These are phyloP conservation scores for Penicillium paneum DNA, from an alignment of 2,329 filamentous ascomycete genomes.

Conservation along the genomic window DNA sequence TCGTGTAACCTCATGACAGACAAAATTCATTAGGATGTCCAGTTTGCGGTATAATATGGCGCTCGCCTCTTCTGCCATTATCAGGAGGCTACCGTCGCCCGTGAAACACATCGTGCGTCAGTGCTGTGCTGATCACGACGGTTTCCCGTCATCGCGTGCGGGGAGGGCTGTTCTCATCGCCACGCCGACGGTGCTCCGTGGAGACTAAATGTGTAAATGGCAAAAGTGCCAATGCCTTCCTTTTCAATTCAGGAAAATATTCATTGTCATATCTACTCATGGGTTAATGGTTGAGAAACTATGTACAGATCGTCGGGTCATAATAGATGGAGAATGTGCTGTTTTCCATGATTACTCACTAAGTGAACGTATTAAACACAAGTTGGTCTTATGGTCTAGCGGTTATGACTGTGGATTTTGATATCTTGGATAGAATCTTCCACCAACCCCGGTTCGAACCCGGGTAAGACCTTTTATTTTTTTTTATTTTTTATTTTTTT, in stretches of 20 bases:
- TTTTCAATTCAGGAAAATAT: constrained; percentile 66
- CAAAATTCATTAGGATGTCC: too few species aligned
- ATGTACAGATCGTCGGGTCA: too few species aligned
- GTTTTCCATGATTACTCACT: too few species aligned
- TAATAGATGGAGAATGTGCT: too few species aligned
- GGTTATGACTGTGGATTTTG: too few species aligned
- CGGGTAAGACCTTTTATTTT: too few species aligned
- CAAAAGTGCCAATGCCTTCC: constrained; percentile 78
- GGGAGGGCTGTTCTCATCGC: constrained; percentile 67
- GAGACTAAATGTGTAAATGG: constrained; percentile 82
- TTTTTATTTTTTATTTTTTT: too few species aligned
- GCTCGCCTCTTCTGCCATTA: constrained; percentile 75
- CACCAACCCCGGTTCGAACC: too few species aligned
- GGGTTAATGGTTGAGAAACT: constrained; percentile 42
- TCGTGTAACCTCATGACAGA: constrained; percentile 81
- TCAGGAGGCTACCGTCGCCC: constrained; percentile 81
- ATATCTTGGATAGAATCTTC: too few species aligned
- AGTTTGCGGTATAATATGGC: constrained; percentile 73
- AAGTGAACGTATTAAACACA: too few species aligned
- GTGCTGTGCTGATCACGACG: constrained; percentile 28
- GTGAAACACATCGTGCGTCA: constrained; percentile 72
- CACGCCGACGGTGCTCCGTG: constrained; percentile 59
- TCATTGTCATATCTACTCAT: constrained; percentile 65
- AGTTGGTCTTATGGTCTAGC: too few species aligned
- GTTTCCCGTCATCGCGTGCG: constrained; percentile 56